A percentile compares a stretch with the other conserved stretches of the same genome.
These are phyloP conservation scores for Linum lewisii DNA, from an alignment of 345 rosid genomes.

Conservation along the genomic window DNA sequence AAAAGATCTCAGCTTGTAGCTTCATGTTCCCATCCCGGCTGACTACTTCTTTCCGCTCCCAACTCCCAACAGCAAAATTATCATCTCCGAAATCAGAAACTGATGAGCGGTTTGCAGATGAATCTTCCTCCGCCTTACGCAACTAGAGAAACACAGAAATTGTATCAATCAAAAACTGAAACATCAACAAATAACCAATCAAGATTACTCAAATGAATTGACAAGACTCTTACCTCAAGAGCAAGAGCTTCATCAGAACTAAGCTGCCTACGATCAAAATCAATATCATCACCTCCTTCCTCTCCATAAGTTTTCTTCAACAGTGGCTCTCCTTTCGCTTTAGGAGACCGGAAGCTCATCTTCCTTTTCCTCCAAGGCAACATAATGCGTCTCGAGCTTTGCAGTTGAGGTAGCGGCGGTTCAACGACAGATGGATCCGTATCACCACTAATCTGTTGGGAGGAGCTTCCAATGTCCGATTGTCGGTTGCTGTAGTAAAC, in stretches of 20 bases:
- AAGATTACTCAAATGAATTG: no score
- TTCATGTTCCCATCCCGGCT: conserved; percentile 55
- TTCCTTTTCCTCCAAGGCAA: conserved; percentile 91
- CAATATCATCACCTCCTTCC: conserved; percentile 61
- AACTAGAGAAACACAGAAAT: neutral
- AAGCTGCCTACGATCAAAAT: conserved; percentile 50
- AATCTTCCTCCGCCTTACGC: conserved; percentile 29
- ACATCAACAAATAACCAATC: no score
- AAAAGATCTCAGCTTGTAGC: conserved; percentile 47
- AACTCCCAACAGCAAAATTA: conserved; percentile 45
- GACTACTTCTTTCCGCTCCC: conserved; percentile 49
- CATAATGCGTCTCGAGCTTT: conserved; percentile 50
- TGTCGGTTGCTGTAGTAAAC: conserved; percentile 73
- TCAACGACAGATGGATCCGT: conserved; percentile 34
- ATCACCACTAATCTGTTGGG: conserved; percentile 29
- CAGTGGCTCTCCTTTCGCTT: conserved; percentile 50
- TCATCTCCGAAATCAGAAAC: conserved; percentile 55
- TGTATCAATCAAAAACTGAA: neutral
- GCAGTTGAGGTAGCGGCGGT: conserved; percentile 25
- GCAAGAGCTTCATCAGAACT: conserved; percentile 12
- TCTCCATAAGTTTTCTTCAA: conserved; percentile 39
- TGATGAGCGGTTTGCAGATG: conserved; percentile 31
- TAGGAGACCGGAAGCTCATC: conserved; percentile 71
- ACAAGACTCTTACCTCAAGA: no score
- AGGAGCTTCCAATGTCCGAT: conserved; percentile 46